Percentiles rank a stretch among this genome's conserved stretches.
These are phyloP conservation scores for Fusarium udum DNA, from an alignment of 2,329 filamentous ascomycete species.

Conservation along the genomic window DNA sequence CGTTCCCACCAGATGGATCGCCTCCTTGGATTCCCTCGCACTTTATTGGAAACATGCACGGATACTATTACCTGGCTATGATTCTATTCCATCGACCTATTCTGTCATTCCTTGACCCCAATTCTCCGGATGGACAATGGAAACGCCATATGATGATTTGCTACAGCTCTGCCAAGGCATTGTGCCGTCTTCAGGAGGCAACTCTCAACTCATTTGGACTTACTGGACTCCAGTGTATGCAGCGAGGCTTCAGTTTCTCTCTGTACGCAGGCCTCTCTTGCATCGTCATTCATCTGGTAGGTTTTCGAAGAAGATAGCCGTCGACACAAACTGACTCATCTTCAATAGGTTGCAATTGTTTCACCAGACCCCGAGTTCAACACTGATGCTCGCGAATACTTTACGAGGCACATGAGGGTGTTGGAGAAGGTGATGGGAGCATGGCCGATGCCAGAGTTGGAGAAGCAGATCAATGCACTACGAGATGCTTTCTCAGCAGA, in stretches of 20 bases:
- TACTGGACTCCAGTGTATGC: constrained; percentile 87
- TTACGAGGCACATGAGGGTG: constrained; percentile 92
- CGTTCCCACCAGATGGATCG: constrained; percentile 80
- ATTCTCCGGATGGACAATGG: constrained; percentile 77
- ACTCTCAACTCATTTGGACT: constrained; percentile 81
- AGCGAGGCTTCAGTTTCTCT: constrained; percentile 91
- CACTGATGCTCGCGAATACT: constrained; percentile 84
- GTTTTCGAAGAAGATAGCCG: constrained; percentile 43
- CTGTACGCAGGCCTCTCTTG: constrained; percentile 93
- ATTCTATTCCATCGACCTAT: constrained; percentile 91
- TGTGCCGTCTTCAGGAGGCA: constrained; percentile 88
- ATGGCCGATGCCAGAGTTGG: constrained; percentile 90
- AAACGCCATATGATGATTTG: constrained; percentile 88
- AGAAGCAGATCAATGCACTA: constrained; percentile 88
- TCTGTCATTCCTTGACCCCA: constrained; percentile 79
- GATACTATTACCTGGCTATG: constrained; percentile 85
- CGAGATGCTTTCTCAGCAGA: constrained; percentile 93
- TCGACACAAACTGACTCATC: constrained; percentile 1
- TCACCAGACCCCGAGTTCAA: constrained; percentile 92
- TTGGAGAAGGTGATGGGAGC: constrained; percentile 83
- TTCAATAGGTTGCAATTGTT: constrained; percentile 81
- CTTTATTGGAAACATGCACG: constrained; percentile 88
- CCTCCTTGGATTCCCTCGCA: constrained; percentile 87
- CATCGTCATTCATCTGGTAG: constrained; percentile 90
- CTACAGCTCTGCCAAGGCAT: constrained; percentile 82